phyloP scores from a whole-genome alignment of 129 eudicot genomes.

The Flaveria brownii region DNA sequence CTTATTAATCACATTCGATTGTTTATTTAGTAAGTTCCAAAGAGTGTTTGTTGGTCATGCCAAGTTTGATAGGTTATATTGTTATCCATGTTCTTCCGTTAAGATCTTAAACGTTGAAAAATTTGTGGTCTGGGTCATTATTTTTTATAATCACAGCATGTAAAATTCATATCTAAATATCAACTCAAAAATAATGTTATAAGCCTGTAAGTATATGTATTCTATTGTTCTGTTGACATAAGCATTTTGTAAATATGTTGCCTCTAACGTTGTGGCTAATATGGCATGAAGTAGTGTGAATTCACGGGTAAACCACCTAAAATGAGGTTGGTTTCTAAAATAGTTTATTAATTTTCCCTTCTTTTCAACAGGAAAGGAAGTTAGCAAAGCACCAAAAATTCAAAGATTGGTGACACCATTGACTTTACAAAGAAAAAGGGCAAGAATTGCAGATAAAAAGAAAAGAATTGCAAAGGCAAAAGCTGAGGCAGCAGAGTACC shows the following conservation, averaged over 20 bases:
- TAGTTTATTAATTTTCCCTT: neutral
- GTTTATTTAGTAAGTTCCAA: neutral
- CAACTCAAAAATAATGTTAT: too few species aligned
- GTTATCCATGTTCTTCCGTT: neutral
- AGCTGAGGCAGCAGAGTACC: constrained; percentile 70
- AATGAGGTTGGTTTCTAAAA: neutral
- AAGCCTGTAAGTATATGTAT: neutral
- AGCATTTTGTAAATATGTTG: too few species aligned
- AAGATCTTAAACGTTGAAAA: neutral
- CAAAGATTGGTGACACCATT: constrained; percentile 77
- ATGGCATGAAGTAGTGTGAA: too few species aligned
- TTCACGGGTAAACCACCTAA: too few species aligned
- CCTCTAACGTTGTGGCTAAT: neutral
- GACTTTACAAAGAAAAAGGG: constrained; percentile 72
- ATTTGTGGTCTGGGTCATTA: neutral
- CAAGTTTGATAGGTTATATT: too few species aligned
- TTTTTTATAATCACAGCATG: neutral
- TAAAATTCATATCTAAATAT: neutral
- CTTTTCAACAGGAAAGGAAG: constrained; percentile 48
- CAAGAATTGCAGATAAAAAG: constrained; percentile 72
- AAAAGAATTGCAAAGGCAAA: constrained; percentile 70
- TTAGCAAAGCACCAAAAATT: constrained; percentile 71
- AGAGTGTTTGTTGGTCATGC: neutral
- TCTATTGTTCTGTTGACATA: neutral
- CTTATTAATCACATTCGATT: too few species aligned